Conservation (phyloP, 2,329 filamentous ascomycete species). For the Penicillium sp. region DNA sequence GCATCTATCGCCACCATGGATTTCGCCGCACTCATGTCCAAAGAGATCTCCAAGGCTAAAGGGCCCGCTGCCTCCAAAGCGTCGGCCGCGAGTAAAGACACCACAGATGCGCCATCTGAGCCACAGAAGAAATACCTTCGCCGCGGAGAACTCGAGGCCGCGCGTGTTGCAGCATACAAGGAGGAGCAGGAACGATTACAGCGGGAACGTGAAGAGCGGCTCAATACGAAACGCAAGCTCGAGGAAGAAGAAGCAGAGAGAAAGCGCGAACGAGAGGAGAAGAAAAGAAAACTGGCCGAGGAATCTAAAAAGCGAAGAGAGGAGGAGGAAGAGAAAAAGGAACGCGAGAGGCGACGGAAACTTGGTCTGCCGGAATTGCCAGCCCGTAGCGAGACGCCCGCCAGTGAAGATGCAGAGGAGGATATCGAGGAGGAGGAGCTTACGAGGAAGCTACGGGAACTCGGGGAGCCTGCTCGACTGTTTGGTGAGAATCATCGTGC, state of each 20-base stretch:
- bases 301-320: conserved; percentile 72
- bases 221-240: conserved; percentile 79
- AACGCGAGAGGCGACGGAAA: conserved; percentile 71
- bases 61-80: conserved; percentile 44
- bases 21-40: conserved; percentile 90
- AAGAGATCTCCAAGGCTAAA: conserved; percentile 85
- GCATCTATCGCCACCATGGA: conserved; percentile 67
- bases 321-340: conserved; percentile 73
- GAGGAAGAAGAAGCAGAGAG: conserved; percentile 82
- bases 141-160: conserved; percentile 82
- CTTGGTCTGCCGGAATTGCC: conserved; percentile 78
- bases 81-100: conserved; percentile 23
- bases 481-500: conserved; percentile 80
- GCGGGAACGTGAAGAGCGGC: conserved; percentile 68
- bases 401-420: conserved; percentile 45
- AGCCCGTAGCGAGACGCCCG: conserved; percentile 35
- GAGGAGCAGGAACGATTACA: conserved; percentile 79
- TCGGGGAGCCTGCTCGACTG: conserved; percentile 73
- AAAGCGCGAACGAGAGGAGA: conserved; percentile 73
- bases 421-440: conserved; percentile 75
- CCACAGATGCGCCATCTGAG: conserved; percentile 28
- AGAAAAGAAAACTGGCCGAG: conserved; percentile 77
- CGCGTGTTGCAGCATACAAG: conserved; percentile 76
- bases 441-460: conserved; percentile 65
- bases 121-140: conserved; percentile 75